Evolutionary conservation across 331 rosid species (phyloP).

Genomic region (Spiraea crenata): DNA sequence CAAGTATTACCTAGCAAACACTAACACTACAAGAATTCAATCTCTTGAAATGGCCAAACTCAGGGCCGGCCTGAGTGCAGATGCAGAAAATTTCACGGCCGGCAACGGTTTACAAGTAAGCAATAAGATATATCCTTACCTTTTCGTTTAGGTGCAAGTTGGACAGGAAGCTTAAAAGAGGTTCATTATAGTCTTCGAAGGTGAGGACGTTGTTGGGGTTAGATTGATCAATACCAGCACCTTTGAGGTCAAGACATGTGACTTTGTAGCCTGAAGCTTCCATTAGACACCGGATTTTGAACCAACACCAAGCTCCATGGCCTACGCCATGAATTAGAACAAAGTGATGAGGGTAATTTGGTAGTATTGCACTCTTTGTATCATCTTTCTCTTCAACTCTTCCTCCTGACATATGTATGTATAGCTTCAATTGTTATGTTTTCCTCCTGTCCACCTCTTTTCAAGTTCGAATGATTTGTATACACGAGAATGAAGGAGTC

Average conservation of each 20-base stretch:
- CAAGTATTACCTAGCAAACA: conserved; percentile 27
- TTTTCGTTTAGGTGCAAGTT: conserved; percentile 27
- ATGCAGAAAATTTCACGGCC: no score
- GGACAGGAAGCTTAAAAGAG: conserved; percentile 35
- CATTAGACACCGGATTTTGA: conserved; percentile 30
- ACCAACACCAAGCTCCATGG: conserved; percentile 54
- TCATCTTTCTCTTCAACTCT: background rate
- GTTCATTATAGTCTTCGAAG: conserved; percentile 32
- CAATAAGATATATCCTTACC: conserved; percentile 15
- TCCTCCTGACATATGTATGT: background rate
- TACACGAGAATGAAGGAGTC: no score
- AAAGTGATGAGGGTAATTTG: conserved; percentile 14
- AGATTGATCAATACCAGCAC: conserved; percentile 32
- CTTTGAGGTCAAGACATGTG: conserved; percentile 37
- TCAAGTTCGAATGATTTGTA: no score
- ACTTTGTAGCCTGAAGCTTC: conserved; percentile 35
- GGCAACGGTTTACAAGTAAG: no score
- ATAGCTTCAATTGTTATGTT: background rate
- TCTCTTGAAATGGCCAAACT: no score
- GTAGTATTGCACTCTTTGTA: background rate
- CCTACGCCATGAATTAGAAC: conserved; percentile 42
- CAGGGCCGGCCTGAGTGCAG: no score
- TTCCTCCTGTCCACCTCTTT: background rate
- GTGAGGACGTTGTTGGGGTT: conserved; percentile 30
- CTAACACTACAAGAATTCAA: background rate